Conservation (phyloP, 106 monocot genomes). For the Apostasia shenzhenica region DNA sequence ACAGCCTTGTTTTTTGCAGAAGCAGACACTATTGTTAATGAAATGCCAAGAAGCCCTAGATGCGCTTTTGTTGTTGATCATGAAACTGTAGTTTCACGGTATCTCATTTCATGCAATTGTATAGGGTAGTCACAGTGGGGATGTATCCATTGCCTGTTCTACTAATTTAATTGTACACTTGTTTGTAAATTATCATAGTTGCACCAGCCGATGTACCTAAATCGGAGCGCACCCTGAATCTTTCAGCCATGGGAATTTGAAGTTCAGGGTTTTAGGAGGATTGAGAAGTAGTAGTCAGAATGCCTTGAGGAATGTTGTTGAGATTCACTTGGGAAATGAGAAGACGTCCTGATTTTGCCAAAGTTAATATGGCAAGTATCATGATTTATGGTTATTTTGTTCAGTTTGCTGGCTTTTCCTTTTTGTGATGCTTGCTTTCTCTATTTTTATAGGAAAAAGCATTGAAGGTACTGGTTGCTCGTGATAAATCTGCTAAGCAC, state of each 20-base stretch:
- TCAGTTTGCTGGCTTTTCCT: not conserved
- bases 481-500: constrained; percentile 17
- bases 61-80: constrained; percentile 6
- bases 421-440: constrained; percentile 4
- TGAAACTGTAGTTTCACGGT: constrained; percentile 18
- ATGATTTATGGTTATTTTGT: not conserved
- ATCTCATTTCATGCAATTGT: constrained; percentile 2
- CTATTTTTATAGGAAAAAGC: constrained; percentile 61
- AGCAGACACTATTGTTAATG: constrained; percentile 18
- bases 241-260: constrained; percentile 9
- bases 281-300: constrained; percentile 64
- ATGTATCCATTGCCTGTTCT: not conserved
- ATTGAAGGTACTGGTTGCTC: constrained; percentile 61
- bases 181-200: constrained; percentile 20
- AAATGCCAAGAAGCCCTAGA: not conserved
- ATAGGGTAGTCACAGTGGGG: too few relatives aligned
- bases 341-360: constrained; percentile 25
- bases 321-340: constrained; percentile 63
- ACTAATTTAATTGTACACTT: not conserved
- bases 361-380: constrained; percentile 73
- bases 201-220: constrained; percentile 5
- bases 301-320: constrained; percentile 61
- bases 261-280: constrained; percentile 31
- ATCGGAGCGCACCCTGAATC: constrained; percentile 12
- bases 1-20: not conserved